phyloP scores from a whole-genome alignment of 371 early-diverging fungal genomes.

The Chytridium lagenaria region DNA sequence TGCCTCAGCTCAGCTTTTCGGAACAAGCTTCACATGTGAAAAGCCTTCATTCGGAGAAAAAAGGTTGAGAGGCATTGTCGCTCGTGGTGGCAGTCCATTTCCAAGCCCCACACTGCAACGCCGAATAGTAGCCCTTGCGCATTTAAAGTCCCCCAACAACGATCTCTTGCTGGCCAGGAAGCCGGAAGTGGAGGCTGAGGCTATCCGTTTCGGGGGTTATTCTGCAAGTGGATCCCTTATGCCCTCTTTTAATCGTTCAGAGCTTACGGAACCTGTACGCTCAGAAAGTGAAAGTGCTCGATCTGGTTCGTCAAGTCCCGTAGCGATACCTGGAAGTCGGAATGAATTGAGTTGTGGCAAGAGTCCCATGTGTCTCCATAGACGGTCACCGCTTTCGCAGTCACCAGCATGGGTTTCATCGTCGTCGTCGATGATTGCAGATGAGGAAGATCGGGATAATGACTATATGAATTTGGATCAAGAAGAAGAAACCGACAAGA shows the following conservation, averaged over 20 bases:
- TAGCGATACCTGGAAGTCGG: not conserved
- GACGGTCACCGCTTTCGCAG: not conserved
- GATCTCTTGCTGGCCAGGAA: not conserved
- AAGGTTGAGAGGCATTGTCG: not conserved
- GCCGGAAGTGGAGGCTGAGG: not conserved
- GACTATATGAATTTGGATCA: no score
- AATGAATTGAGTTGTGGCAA: not conserved
- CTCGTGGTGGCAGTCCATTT: conserved; percentile 34
- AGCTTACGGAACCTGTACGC: not conserved
- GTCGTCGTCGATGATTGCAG: no score
- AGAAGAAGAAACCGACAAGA: no score
- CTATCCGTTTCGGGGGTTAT: not conserved
- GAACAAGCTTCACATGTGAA: no score
- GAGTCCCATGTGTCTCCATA: not conserved
- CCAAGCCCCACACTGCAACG: conserved; percentile 42
- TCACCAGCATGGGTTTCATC: not conserved
- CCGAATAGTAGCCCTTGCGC: conserved; percentile 29
- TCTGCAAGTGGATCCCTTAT: not conserved
- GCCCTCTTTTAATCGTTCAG: not conserved
- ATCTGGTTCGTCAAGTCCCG: conserved; percentile 18
- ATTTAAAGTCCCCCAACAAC: conserved; percentile 11
- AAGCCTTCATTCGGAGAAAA: not conserved
- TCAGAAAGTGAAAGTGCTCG: no score
- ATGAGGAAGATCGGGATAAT: not conserved
- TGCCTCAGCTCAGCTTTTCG: no score